phyloP scores from a whole-genome alignment of 805 yeast genomes.

The Wickerhamiella alocasiicola region DNA sequence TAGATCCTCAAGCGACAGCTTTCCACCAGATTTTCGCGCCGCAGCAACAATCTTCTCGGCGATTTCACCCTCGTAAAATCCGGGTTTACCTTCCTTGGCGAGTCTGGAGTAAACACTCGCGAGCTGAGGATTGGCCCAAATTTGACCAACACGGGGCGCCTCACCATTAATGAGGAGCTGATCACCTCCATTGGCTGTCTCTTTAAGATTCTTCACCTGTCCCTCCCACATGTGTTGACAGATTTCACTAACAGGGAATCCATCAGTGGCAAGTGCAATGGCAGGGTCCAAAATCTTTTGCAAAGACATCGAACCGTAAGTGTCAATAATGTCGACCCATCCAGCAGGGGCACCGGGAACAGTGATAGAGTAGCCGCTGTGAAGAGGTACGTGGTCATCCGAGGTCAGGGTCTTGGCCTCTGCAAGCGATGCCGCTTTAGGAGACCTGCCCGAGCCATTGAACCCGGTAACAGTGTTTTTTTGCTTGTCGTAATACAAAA shows the following conservation, averaged over 20 bases:
- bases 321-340: slow-evolving; percentile 56
- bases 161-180: slow-evolving; percentile 27
- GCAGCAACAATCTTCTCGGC: slow-evolving; percentile 52
- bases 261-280: slow-evolving; percentile 54
- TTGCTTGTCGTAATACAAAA: slow-evolving; percentile 41
- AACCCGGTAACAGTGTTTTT: slow-evolving; percentile 47
- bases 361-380: slow-evolving; percentile 47
- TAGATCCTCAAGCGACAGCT: slow-evolving; percentile 45
- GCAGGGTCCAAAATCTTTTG: slow-evolving; percentile 35
- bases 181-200: slow-evolving; percentile 26
- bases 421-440: slow-evolving; percentile 38
- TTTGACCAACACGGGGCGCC: slow-evolving; percentile 49
- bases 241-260: slow-evolving; percentile 53
- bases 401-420: slow-evolving; percentile 32
- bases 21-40: slow-evolving; percentile 42
- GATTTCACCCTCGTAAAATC: slow-evolving; percentile 57
- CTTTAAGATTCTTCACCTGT: slow-evolving; percentile 31
- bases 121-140: slow-evolving; percentile 38
- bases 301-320: slow-evolving; percentile 59
- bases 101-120: slow-evolving; percentile 43
- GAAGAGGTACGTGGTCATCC: slow-evolving; percentile 37
- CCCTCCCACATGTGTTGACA: slow-evolving; percentile 39
- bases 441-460: slow-evolving; percentile 68
- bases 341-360: slow-evolving; percentile 78
- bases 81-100: slow-evolving; percentile 47